phyloP scores from a whole-genome alignment of 2,329 filamentous ascomycete genomes.

The Trichoderma atrobrunneum region DNA sequence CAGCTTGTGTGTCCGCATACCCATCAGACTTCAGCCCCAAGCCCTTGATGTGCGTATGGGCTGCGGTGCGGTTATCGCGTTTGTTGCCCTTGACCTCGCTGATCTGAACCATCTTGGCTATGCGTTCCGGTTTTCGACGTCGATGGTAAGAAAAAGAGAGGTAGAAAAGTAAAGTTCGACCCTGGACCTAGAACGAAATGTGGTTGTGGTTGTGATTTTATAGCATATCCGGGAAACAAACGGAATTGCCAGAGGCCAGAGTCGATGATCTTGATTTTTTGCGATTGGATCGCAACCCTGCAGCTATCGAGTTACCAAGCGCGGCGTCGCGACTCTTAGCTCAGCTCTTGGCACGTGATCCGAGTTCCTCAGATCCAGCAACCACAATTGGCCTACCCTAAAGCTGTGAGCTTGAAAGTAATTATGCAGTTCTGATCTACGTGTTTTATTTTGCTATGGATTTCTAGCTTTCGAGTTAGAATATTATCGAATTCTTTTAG shows the following conservation, averaged over 20 bases:
- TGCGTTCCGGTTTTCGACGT: slow-evolving; percentile 1
- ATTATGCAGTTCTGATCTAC: not conserved
- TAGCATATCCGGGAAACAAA: not conserved
- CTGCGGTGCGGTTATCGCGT: slow-evolving; percentile 93
- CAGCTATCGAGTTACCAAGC: slow-evolving; percentile 25
- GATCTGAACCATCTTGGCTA: slow-evolving; percentile 73
- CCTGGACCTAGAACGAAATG: not conserved
- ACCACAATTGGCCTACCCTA: slow-evolving; percentile 20
- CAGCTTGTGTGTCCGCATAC: slow-evolving; percentile 71
- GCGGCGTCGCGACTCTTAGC: slow-evolving; percentile 28
- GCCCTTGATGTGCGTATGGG: slow-evolving; percentile 97
- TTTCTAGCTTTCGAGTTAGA: not conserved
- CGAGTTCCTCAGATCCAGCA: accelerated
- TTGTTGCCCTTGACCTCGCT: slow-evolving; percentile 92
- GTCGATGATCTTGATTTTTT: slow-evolving; percentile 32
- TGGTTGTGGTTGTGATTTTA: not conserved
- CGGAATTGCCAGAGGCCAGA: not conserved
- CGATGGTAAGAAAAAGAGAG: not conserved
- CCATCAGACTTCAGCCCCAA: slow-evolving; percentile 85
- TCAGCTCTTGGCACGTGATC: slow-evolving; percentile 31
- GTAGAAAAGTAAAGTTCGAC: not conserved
- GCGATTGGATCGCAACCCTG: slow-evolving; percentile 32
- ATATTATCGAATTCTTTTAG: not conserved
- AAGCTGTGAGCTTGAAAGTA: not conserved
- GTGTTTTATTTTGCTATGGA: not conserved